Base-by-base conservation (phyloP, 441 rosid genomes). In the Macaranga tanarius region DNA sequence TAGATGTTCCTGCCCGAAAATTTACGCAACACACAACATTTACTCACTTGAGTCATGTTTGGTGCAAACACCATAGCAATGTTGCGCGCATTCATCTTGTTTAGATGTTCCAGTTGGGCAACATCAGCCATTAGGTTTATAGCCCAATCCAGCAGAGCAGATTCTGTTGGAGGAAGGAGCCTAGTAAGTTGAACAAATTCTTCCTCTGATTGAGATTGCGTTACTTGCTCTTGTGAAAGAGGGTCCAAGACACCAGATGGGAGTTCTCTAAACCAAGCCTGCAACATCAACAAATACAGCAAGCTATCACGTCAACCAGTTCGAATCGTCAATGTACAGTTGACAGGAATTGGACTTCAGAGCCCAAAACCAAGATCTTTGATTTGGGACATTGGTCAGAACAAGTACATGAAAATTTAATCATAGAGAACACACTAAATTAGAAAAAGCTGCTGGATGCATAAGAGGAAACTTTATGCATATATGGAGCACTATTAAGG, bases 211-310 rank as follows among this genome's bases (percentile, higher is more conserved):
- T 87, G 89, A 76, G 89, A 87, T 73, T 85, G 91, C 92, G 90
- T 92, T 69, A 93, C 95, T 70, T 90, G 90, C 69, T 88, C 97
- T 0, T 91, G 89, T 4, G 93, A 83, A 73, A 93, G 80, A 34
- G 93, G 79, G 86, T 93, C 97, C 76, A 93, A 81, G 65, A 93
- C 84, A 40, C 96, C 91, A 13, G 79, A 83, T 0, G 98, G 98
- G 54, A 92, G 92, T 77, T 93, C 97, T 76, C 98, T 88, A 80
- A 92, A 93, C 98, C 98, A 93, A 72, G 96, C 95, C 98, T 93
- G 55, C 67, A 78, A 62, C 78, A 78, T 70, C n/a, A 26, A 66
- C 22, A 70, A 71, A 40, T 12, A n/a, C 19, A 38, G 47, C 40
- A 47, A 38, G 47, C 55, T 42, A 55, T 57, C 62, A 19, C n/a